Base-by-base conservation (phyloP, 1,284 basidiomycete species). In the Trichosporon sp. region DNA sequence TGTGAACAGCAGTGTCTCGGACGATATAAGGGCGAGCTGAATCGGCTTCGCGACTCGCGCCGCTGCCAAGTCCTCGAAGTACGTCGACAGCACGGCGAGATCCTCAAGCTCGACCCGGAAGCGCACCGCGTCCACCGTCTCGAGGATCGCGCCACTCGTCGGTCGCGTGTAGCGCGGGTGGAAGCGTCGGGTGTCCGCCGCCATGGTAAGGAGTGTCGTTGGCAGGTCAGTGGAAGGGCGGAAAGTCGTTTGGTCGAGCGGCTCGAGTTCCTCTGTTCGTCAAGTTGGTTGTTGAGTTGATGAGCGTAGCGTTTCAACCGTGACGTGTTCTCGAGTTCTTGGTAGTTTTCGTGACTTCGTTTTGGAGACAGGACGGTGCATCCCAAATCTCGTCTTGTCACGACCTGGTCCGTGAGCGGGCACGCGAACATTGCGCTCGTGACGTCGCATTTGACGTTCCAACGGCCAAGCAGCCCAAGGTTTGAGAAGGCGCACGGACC, bases 61-160 rank as follows among this genome's bases (percentile, higher is more conserved):
- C 5, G 59, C 19, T 4, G n/a, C 14, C 4, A 8, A 35, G 2
- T 32, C 14, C 32, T 63, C 59, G 16, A 63, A 63, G 32, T 35
- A 63, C 14, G 32, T 14, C 14, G 59, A 63, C 14, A 63, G 16
- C 11, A 63, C 32, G 3, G 59, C 59, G 12, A 63, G 32, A 11
- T 63, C 59, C 32, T 63, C 59, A 4, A 63, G 59, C 59, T 63
- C 59, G 32, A 63, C 59, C 14, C 59, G 59, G 32, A 63, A 63
- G 31, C 59, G 59, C 12, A 63, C 59, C 32, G 59, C 59, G 59
- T 63, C 59, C 14, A 63, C 59, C 59, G 59, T 63, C 35, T 63
- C 59, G 59, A 63, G 31, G 32, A 63, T 63, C 8, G 59, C 31
- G 14, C 59, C 59, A 21, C 7, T 63, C 59, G 31, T 21, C 19